Base-by-base conservation (phyloP, 2,329 filamentous ascomycete genomes). In the Ustulina deusta region DNA sequence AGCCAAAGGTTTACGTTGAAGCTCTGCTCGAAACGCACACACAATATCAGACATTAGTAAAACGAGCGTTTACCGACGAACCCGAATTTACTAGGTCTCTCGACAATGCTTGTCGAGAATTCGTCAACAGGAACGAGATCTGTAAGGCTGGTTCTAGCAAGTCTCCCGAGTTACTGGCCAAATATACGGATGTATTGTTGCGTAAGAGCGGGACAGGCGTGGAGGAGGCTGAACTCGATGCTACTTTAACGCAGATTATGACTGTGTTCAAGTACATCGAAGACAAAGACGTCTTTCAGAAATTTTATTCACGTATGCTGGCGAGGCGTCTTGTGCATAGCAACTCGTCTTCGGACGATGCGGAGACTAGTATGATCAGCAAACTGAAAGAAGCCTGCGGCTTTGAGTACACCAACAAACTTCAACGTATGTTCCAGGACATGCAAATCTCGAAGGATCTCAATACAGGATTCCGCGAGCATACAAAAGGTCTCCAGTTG, bases 261-360 rank as follows among this genome's bases (percentile, higher is more conserved):
- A 97, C 95, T 1, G 93, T 99, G 63, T 99, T 99, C 88, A 98
- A 98, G 83, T 99, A 99, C 81, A 98, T 99, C 71, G 96, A 99
- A 79, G 97, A 99, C 82, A 99, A 99, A 85, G 96, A 99, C 77
- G 97, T 99, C 5, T 99, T 99, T 87, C 96, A 98, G 81, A 99
- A 98, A 81, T 99, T 97, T 82, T 99, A 99, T 82, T 97, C 95
- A 1, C 92, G 94, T 70, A 97, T 97, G 91, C 84, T 99, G 74
- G 96, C 96, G 57, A 93, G 97, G 79, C 93, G 96, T 75, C 84
- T 99, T 63, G 96, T 99, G 20, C 93, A 97, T 80, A 94, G 92
- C 79, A 97, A 92, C 78, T 98, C 96, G 0, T 96, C 96, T 2
- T 97, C 94, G 2, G 94, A 97, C 74, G 96, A 99, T 81, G 95